Base-by-base conservation (phyloP, 768 basidiomycete species). In the Inosperma sp. region DNA sequence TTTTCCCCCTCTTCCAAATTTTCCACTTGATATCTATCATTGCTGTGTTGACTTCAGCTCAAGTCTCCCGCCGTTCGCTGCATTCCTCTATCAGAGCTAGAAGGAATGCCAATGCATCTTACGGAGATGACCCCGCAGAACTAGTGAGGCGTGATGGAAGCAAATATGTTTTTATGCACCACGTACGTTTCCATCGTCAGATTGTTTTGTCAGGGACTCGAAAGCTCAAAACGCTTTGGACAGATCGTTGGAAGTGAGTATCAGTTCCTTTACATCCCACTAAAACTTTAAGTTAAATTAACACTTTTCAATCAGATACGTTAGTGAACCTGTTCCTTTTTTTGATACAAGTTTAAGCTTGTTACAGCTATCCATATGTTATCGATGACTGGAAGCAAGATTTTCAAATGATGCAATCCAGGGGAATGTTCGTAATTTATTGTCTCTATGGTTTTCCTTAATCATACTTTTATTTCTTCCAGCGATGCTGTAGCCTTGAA, bases 401-500 rank as follows among this genome's bases (percentile, higher is more conserved):
- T 54, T 68, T 77, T 43, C 60, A 57, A 35, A 62, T 68, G 36
- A 74, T 79, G 26, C 60, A 65, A 13, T 68, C 71, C 17, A 70
- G 67, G 37, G 73, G 74, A 44, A 63, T 74, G 75, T 77, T 62
- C 22, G 74, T 67, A 9, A 26, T 31, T 10, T 36, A 4, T 26
- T 33, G 29, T 48, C 4, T 16, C 2, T 13, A n/a, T 25, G 21
- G 25, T 21, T 7, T 14, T 27, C 10, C 26, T 33, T 26, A 25
- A 14, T 14, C 50, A 60, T 37, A 70, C 67, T 59, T 33, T 42
- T 26, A 4, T 40, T 19, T 41, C 31, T 48, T 12, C 21, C 48
- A 78, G 74, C 12, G 82, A 84, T 53, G 84, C 78, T 0, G 72
- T 84, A 47, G 83, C 83, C 0, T 65, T 85, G 23, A 86, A 86